Conservation (phyloP, 306 rosid genomes). For the Malus sieversii region DNA sequence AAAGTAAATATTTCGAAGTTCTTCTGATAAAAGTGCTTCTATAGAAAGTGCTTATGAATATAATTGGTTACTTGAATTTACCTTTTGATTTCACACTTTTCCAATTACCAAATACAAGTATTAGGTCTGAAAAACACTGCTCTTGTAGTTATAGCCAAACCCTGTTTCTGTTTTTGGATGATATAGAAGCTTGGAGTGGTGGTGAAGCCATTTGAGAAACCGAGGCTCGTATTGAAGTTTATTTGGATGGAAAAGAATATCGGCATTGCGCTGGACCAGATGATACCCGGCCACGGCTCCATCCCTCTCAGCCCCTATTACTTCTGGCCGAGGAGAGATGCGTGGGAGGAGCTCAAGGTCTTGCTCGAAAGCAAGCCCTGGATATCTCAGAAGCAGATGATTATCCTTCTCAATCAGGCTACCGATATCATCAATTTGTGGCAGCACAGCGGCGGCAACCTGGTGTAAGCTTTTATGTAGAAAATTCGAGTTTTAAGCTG, state of each 20-base stretch:
- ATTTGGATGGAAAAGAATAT: slow-evolving; percentile 99
- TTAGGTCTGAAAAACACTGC: too few relatives aligned
- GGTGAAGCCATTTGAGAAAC: slow-evolving; percentile 67
- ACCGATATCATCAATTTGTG: slow-evolving; percentile 93
- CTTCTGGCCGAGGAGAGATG: slow-evolving; percentile 99
- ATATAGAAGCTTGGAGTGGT: slow-evolving; percentile 79
- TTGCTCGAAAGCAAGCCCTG: slow-evolving; percentile 92
- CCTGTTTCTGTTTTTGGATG: background rate
- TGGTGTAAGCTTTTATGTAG: slow-evolving; percentile 34
- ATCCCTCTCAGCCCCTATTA: slow-evolving; percentile 90
- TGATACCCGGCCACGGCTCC: slow-evolving; percentile 77
- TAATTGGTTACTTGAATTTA: too few relatives aligned
- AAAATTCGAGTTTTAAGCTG: background rate
- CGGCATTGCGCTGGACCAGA: slow-evolving; percentile 77
- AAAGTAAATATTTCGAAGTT: too few relatives aligned
- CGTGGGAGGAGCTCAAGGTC: slow-evolving; percentile 98
- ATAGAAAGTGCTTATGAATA: too few relatives aligned
- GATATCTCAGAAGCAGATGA: slow-evolving; percentile 97
- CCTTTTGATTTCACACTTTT: too few relatives aligned
- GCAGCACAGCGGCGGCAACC: slow-evolving; percentile 97
- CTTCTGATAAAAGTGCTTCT: too few relatives aligned
- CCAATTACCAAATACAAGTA: too few relatives aligned
- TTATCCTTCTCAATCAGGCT: slow-evolving; percentile 97
- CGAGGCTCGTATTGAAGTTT: slow-evolving; percentile 84
- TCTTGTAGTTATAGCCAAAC: too few relatives aligned